These are phyloP conservation scores for Curvularia sp. DNA, from an alignment of 2,329 filamentous ascomycete genomes.

Conservation along the genomic window DNA sequence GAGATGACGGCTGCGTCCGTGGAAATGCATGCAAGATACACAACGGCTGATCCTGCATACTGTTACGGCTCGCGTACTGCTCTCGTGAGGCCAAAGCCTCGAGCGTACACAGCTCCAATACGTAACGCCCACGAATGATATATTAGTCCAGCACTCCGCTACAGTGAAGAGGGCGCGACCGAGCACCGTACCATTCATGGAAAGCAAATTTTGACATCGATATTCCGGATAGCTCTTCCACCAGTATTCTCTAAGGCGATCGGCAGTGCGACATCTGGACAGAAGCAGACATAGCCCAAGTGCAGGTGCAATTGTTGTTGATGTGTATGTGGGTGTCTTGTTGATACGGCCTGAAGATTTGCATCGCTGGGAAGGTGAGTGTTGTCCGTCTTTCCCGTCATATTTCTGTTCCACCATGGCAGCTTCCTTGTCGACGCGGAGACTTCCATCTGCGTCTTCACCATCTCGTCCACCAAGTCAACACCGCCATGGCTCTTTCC, in stretches of 20 bases:
- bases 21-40: slow-evolving; percentile 40
- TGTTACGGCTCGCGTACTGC: slow-evolving; percentile 35
- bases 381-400: slow-evolving; percentile 12
- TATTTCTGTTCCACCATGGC: slow-evolving; percentile 11
- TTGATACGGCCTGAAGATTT: slow-evolving; percentile 16
- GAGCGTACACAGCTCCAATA: slow-evolving; percentile 31
- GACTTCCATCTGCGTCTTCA: slow-evolving; percentile 25
- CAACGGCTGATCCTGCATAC: slow-evolving; percentile 43
- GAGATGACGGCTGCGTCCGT: slow-evolving; percentile 35
- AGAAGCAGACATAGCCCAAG: slow-evolving; percentile 3
- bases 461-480: slow-evolving; percentile 20
- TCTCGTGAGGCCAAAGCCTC: slow-evolving; percentile 32
- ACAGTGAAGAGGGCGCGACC: slow-evolving; percentile 31
- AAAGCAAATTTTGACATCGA: slow-evolving; percentile 38
- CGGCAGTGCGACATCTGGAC: slow-evolving; percentile 2
- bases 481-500: slow-evolving; percentile 39
- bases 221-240: slow-evolving; percentile 46
- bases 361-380: slow-evolving; percentile 35
- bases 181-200: slow-evolving; percentile 35
- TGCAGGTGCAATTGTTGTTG: slow-evolving; percentile 9
- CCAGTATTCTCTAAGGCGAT: slow-evolving; percentile 36
- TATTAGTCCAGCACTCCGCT: slow-evolving; percentile 45
- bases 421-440: slow-evolving; percentile 31
- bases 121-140: slow-evolving; percentile 27
- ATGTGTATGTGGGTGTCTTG: slow-evolving; percentile 24